Conservation (phyloP, 108 stramenopile species). For the Nannochloropsis gaditana region DNA sequence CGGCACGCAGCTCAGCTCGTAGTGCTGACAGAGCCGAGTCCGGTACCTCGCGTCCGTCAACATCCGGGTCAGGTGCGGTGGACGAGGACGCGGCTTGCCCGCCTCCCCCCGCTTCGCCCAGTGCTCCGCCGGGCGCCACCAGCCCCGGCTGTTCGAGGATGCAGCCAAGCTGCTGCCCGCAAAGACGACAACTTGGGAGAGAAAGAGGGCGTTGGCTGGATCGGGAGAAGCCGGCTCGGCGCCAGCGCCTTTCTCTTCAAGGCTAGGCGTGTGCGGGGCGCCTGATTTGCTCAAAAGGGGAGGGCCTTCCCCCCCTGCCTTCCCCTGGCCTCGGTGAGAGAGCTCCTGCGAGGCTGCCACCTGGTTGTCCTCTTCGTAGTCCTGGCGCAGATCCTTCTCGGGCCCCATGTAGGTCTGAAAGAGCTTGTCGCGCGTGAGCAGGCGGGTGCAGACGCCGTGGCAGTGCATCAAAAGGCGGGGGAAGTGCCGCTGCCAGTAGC, state of each 20-base stretch:
- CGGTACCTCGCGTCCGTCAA: slow-evolving; percentile 82
- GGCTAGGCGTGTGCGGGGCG: too few species aligned
- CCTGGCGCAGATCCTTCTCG: not conserved
- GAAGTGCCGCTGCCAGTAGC: slow-evolving; percentile 70
- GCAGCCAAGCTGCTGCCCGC: not conserved
- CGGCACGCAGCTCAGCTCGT: slow-evolving; percentile 54
- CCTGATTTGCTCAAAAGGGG: too few species aligned
- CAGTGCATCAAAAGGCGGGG: slow-evolving; percentile 85
- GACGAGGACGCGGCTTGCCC: slow-evolving; percentile 31
- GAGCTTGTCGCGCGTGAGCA: slow-evolving; percentile 33
- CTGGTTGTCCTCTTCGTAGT: slow-evolving; percentile 11
- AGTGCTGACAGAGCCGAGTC: slow-evolving; percentile 84
- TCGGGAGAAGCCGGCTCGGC: not conserved
- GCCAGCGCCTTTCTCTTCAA: too few species aligned
- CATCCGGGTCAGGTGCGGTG: slow-evolving; percentile 63
- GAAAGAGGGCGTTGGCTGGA: not conserved
- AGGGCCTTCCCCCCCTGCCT: too few species aligned
- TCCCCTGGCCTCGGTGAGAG: too few species aligned
- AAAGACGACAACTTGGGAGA: not conserved
- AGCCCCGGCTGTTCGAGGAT: slow-evolving; percentile 23
- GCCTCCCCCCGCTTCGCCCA: slow-evolving; percentile 45
- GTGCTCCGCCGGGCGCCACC: slow-evolving; percentile 42
- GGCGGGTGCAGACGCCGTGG: slow-evolving; percentile 49
- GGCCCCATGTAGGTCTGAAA: slow-evolving; percentile 39
- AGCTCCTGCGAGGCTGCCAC: not conserved